A percentile compares a stretch with the other conserved stretches of the same genome.
phyloP scores from a whole-genome alignment of 208 protist species.

The Naegleria gruberi region DNA sequence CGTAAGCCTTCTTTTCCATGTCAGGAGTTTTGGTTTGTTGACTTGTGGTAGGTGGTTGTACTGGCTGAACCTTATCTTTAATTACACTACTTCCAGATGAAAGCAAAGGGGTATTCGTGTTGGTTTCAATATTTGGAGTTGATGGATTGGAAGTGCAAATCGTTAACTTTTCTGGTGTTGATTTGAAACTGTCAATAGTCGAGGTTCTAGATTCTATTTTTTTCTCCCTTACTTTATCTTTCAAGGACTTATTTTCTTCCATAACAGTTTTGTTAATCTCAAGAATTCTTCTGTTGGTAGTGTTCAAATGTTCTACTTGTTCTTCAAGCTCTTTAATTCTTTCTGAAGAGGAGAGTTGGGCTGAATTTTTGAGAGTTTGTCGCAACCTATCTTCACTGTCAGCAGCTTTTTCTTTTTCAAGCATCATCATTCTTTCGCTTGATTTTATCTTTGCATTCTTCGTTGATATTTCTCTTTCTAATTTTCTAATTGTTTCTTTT shows the following conservation, averaged over 20 bases:
- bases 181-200: too few relatives aligned
- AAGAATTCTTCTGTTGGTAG: slow-evolving; percentile 15
- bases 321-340: not conserved
- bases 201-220: not conserved
- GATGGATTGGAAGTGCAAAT: too few relatives aligned
- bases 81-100: too few relatives aligned
- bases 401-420: slow-evolving; percentile 1
- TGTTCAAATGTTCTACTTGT: slow-evolving; percentile 12
- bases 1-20: not conserved
- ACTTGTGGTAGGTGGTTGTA: too few relatives aligned
- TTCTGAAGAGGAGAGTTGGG: not conserved
- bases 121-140: too few relatives aligned
- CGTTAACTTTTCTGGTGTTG: too few relatives aligned
- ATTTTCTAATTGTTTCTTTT: not conserved
- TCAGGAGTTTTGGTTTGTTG: not conserved
- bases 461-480: not conserved
- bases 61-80: too few relatives aligned
- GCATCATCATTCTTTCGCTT: not conserved
- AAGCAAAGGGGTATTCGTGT: too few relatives aligned
- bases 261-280: slow-evolving; percentile 15
- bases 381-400: slow-evolving; percentile 5
- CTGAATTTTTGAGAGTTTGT: not conserved
- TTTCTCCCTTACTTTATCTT: not conserved
- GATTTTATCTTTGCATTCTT: not conserved
- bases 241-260: slow-evolving; percentile 4